Evolutionary conservation across 1,284 basidiomycete genomes (phyloP), one percentile per base, ranked within the genome.

Genomic region (Irpex lacteus): DNA sequence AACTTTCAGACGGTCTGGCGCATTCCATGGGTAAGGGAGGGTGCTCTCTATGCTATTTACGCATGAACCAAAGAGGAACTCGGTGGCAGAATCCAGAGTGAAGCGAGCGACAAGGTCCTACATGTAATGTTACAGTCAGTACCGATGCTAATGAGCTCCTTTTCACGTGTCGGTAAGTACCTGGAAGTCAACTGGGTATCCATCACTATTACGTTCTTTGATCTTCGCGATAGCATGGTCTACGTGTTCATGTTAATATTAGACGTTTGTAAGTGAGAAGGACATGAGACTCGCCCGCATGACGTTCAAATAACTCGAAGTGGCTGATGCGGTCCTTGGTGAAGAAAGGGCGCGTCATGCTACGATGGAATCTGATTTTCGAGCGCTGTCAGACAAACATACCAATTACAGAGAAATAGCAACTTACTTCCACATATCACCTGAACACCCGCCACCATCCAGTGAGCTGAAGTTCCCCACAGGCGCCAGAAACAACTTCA

Each of bases 61-160:
- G 60, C 74, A 73, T n/a, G 66, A 64, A 11, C 75, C 77, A 66
- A 81, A 81, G 59, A 81, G 74, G 66, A 80, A 80, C 59, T 80
- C 78, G 5, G 77, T 76, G 0, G 79, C 77, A 38, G 74, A 73
- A 65, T 80, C 78, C 47, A 81, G 71, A 1, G 79, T 80, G 67
- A 81, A 79, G 11, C 78, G 70, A 11, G 75, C 69, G 47, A 77
- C 66, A 21, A 76, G 64, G 61, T 80, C 77, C 70, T 75, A 60
- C 40, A 8, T 32, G 32, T 13, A 15, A 50, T 15, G 60, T 47
- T 13, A 34, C 13, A 36, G n/a, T 49, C 21, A 26, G 37, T 47
- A n/a, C 11, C 44, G 1, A 21, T 50, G 6, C 21, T 54, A 7
- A 7, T 13, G 15, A 61, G 26, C 26, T 26, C 4, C 47, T 4